Evolutionary conservation across 2,329 filamentous ascomycete species (phyloP), one percentile per base, ranked within the genome.

Genomic region (Epichloe uncinata): DNA sequence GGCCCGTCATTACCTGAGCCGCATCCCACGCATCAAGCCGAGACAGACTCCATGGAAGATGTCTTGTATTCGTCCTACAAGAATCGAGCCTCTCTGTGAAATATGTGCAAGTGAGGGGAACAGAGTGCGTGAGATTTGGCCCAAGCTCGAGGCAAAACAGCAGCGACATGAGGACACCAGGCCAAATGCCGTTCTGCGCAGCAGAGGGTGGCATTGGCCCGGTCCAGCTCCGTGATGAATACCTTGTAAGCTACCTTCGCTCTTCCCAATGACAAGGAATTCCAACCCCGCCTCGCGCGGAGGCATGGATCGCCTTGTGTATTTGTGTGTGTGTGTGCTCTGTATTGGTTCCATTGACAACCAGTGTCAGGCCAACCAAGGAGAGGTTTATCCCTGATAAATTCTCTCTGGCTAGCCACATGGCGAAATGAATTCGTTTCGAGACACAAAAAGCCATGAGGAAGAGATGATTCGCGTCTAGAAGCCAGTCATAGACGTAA

Each of bases 321-420:
- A 8, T 7, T 15, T 26, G 15, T 26, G 4, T n/a, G 54, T 58
- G 58, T 43, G 13, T 37, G 5, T 22, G 18, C 12, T 26, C 40
- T 11, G 2, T 5, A 57, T 56, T 61, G 56, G 59, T 63, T 61
- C 63, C 66, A 64, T 68, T 62, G 67, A 70, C 71, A 73, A 53
- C 67, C 69, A 68, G 69, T 71, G 70, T 66, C 61, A 61, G 63
- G 58, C 60, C 62, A 58, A 54, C 54, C 57, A 57, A 53, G 49
- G 15, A 50, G 55, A 46, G 61, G 65, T 9, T 16, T 46, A 71
- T 67, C 55, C 65, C 68, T 56, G 69, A 70, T 70, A 67, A 46
- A 35, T 15, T 47, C 38, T 38, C 55, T 55, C 54, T 58, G 56
- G 48, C 56, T 59, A 58, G 62, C 62, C 61, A 66, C 60, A 60